Evolutionary conservation across 2,329 filamentous ascomycete genomes (phyloP).

Genomic region (Xylariaceae sp.): DNA sequence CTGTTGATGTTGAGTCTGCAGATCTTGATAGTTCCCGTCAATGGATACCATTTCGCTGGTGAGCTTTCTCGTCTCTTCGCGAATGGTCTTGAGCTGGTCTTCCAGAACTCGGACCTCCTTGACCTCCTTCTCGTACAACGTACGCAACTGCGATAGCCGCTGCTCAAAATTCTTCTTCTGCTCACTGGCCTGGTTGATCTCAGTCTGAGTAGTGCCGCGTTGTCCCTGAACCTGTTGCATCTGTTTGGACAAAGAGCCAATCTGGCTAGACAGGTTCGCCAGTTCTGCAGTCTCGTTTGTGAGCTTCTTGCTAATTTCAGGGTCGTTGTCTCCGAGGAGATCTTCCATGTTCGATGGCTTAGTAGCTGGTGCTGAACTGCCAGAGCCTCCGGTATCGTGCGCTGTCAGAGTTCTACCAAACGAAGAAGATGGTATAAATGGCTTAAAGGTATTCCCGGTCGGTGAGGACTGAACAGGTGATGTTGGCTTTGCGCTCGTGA

Average conservation of each 20-base stretch:
- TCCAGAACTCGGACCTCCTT: slow-evolving; percentile 80
- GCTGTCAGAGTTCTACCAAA: slow-evolving; percentile 81
- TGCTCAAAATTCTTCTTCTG: slow-evolving; percentile 94
- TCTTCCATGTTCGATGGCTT: slow-evolving; percentile 55
- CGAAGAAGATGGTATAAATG: slow-evolving; percentile 86
- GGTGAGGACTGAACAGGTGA: slow-evolving; percentile 51
- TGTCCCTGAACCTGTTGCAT: slow-evolving; percentile 91
- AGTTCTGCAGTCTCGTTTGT: slow-evolving; percentile 88
- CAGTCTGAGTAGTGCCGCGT: slow-evolving; percentile 72
- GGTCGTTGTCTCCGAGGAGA: slow-evolving; percentile 84
- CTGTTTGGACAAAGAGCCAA: slow-evolving; percentile 84
- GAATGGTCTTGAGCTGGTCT: slow-evolving; percentile 72
- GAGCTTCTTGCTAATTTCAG: slow-evolving; percentile 81
- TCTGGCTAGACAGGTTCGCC: slow-evolving; percentile 93
- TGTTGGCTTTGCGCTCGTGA: slow-evolving; percentile 46
- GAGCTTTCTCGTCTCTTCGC: slow-evolving; percentile 77
- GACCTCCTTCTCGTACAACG: slow-evolving; percentile 90
- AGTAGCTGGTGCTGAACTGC: slow-evolving; percentile 36
- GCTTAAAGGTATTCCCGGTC: slow-evolving; percentile 65
- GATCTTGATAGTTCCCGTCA: slow-evolving; percentile 75
- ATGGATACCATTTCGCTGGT: slow-evolving; percentile 79
- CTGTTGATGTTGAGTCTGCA: slow-evolving; percentile 78
- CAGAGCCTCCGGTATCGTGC: slow-evolving; percentile 67
- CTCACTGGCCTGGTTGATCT: slow-evolving; percentile 72
- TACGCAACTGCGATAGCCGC: slow-evolving; percentile 78